Evolutionary conservation across 2,329 filamentous ascomycete species (phyloP).

Genomic region (Botryotinia calthae): DNA sequence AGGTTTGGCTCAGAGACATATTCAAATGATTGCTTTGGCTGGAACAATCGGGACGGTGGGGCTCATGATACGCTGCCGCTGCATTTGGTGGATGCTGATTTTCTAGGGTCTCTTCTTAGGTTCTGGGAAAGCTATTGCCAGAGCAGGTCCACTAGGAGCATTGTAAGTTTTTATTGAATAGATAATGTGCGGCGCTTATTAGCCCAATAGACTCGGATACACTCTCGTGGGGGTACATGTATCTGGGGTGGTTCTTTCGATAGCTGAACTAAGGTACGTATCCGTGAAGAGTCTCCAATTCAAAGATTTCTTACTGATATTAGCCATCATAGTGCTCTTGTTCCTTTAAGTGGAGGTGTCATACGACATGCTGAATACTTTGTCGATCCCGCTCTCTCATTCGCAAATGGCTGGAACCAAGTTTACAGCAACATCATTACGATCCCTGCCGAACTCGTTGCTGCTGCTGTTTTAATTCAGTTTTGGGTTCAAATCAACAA

Average conservation of each 20-base stretch:
- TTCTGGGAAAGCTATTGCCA: conserved; percentile 51
- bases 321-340: conserved; percentile 26
- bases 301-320: background rate
- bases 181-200: background rate
- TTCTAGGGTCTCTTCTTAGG: conserved; percentile 28
- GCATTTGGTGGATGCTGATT: background rate
- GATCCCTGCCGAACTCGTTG: conserved; percentile 55
- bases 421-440: conserved; percentile 37
- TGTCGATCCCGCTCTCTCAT: conserved; percentile 40
- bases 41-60: conserved; percentile 43
- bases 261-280: conserved; percentile 49
- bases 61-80: background rate
- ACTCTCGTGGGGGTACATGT: conserved; percentile 41
- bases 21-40: conserved; percentile 45
- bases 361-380: conserved; percentile 39
- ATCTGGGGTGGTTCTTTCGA: conserved; percentile 49
- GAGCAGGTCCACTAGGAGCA: conserved; percentile 51
- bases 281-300: fast-evolving
- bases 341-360: conserved; percentile 40
- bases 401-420: conserved; percentile 39
- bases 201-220: conserved; percentile 9
- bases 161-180: conserved; percentile 35
- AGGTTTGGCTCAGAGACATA: conserved; percentile 43
- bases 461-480: conserved; percentile 60
- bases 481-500: conserved; percentile 61